Percentiles rank a stretch among this genome's conserved stretches.
Conservation (phyloP, 75 land plant genomes). For the Pinus taeda region DNA sequence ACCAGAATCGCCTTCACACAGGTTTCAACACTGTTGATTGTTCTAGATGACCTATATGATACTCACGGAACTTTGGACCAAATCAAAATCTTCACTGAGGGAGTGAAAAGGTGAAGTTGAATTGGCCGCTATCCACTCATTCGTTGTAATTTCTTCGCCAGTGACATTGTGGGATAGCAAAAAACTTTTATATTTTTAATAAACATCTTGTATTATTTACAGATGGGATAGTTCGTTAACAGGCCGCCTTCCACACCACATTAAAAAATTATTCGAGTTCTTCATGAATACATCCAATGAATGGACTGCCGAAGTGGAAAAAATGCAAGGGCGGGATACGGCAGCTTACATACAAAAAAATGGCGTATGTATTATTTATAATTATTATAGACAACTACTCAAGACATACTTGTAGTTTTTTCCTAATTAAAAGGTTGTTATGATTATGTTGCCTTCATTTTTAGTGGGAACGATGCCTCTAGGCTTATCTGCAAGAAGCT, state of each 20-base stretch:
- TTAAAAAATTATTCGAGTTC: constrained; percentile 15
- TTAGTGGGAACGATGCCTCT: background rate
- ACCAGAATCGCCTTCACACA: constrained; percentile 11
- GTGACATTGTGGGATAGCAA: background rate
- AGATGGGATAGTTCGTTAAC: background rate
- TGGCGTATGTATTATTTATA: constrained; percentile 9
- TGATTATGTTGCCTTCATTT: background rate
- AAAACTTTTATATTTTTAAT: no score
- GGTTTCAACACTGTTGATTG: constrained; percentile 13
- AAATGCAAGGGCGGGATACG: constrained; percentile 12
- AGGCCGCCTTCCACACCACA: constrained; percentile 21
- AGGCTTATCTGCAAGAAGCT: background rate
- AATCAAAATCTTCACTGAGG: constrained; percentile 32
- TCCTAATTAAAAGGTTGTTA: background rate
- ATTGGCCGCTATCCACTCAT: background rate
- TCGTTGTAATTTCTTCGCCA: background rate
- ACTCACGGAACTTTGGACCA: constrained; percentile 26
- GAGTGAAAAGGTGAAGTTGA: constrained; percentile 18
- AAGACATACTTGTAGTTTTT: no score
- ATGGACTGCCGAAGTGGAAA: constrained; percentile 3
- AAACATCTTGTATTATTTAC: no score
- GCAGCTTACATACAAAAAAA: constrained; percentile 6
- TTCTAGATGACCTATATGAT: constrained; percentile 38
- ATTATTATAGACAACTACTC: background rate
- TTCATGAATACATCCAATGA: constrained; percentile 14